Evolutionary conservation across 805 yeast species (phyloP).

Genomic region (Candida palmyrensis): DNA sequence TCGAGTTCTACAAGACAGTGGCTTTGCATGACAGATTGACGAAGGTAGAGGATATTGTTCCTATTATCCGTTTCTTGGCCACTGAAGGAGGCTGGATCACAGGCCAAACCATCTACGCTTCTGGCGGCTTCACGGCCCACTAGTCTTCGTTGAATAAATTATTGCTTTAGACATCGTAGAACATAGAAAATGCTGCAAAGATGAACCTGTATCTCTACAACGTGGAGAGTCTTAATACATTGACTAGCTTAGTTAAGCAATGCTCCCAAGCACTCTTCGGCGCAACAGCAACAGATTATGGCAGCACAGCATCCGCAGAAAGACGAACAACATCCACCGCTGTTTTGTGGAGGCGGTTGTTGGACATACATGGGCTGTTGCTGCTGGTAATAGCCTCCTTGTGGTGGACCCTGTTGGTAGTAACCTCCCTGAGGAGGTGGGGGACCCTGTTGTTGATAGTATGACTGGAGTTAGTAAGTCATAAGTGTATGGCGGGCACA

Average conservation of each 20-base stretch:
- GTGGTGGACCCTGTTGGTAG: conserved; percentile 19
- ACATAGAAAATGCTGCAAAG: too few species aligned
- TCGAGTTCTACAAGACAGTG: conserved; percentile 51
- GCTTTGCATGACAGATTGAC: conserved; percentile 49
- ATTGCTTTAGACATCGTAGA: too few species aligned
- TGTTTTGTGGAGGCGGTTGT: conserved; percentile 27
- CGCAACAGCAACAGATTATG: conserved; percentile 33
- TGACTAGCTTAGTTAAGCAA: too few species aligned
- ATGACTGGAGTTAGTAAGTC: conserved; percentile 1
- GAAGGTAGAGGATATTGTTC: conserved; percentile 56
- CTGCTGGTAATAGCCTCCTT: conserved; percentile 32
- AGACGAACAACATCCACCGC: conserved; percentile 30
- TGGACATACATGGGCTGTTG: conserved; percentile 42
- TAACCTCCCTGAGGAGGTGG: conserved; percentile 19
- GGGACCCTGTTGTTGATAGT: conserved; percentile 16
- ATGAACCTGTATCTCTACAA: too few species aligned
- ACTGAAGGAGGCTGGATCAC: conserved; percentile 67
- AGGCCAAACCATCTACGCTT: conserved; percentile 63
- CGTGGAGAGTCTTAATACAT: too few species aligned
- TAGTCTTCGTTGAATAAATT: too few species aligned
- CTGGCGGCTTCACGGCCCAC: conserved; percentile 65
- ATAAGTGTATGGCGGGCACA: not conserved
- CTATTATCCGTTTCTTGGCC: conserved; percentile 54
- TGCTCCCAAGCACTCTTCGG: conserved; percentile 15
- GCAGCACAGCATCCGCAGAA: conserved; percentile 35